phyloP scores from a whole-genome alignment of 2,329 filamentous ascomycete genomes.

The Mollisia scopiformis region DNA sequence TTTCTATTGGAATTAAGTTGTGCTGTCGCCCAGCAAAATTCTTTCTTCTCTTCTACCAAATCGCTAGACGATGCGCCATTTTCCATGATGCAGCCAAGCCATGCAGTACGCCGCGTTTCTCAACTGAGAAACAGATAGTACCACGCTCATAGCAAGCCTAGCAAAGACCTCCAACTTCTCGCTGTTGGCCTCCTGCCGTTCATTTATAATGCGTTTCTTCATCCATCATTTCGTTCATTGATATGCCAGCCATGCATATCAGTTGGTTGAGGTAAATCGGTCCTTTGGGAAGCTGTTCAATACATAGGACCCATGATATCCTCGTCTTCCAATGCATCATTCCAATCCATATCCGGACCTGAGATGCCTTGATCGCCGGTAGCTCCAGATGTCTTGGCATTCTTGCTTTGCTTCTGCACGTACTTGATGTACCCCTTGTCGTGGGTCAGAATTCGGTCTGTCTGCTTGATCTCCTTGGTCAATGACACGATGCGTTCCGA shows the following conservation, averaged over 20 bases:
- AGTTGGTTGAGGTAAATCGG: not conserved
- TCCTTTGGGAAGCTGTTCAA: constrained; percentile 10
- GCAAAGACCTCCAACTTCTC: constrained; percentile 1
- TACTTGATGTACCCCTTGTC: constrained; percentile 58
- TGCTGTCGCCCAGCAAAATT: not conserved
- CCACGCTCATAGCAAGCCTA: constrained; percentile 8
- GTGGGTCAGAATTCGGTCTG: constrained; percentile 56
- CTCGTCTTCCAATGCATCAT: constrained; percentile 33
- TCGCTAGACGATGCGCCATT: constrained; percentile 10
- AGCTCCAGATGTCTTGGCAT: constrained; percentile 5
- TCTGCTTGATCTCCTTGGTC: constrained; percentile 51
- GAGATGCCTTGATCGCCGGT: constrained; percentile 13
- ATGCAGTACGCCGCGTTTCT: constrained; percentile 19
- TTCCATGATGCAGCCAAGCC: constrained; percentile 20
- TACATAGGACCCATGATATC: constrained; percentile 33
- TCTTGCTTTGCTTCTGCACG: constrained; percentile 44
- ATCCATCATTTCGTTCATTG: constrained; percentile 2
- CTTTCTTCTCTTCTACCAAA: not conserved
- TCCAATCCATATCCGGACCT: constrained; percentile 27
- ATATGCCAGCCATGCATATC: not conserved
- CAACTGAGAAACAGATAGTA: constrained; percentile 10
- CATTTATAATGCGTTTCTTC: constrained; percentile 18
- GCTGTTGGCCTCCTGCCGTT: not conserved
- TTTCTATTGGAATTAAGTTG: not conserved
- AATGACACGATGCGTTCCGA: constrained; percentile 49